Conservation (phyloP, 2,329 filamentous ascomycete genomes). For the Drechmeria coniospora region DNA sequence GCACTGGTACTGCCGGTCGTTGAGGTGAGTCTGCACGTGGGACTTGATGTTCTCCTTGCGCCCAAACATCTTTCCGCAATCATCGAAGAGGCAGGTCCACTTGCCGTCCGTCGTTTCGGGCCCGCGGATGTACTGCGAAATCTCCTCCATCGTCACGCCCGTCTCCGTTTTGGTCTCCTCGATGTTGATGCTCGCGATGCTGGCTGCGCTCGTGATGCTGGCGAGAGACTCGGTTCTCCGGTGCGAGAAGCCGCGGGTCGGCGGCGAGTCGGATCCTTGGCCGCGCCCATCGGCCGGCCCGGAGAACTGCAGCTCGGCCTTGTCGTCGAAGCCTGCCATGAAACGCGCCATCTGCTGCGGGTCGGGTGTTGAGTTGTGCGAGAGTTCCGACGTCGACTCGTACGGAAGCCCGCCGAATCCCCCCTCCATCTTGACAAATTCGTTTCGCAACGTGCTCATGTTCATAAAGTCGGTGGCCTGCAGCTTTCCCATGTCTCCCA, state of each 20-base stretch:
- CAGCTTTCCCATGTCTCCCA: conserved; percentile 36
- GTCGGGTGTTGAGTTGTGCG: conserved; percentile 37
- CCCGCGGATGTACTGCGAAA: conserved; percentile 56
- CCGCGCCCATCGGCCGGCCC: conserved; percentile 7
- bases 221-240: conserved; percentile 45
- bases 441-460: conserved; percentile 30
- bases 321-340: conserved; percentile 26
- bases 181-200: conserved; percentile 46
- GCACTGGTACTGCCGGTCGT: conserved; percentile 89
- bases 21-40: conserved; percentile 93
- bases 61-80: conserved; percentile 83
- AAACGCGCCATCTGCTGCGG: conserved; percentile 30
- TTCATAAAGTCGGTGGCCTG: conserved; percentile 41
- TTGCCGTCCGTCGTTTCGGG: conserved; percentile 61
- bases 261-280: conserved; percentile 6
- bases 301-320: conserved; percentile 20
- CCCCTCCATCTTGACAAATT: conserved; percentile 25
- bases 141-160: conserved; percentile 76
- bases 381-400: conserved; percentile 25
- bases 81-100: conserved; percentile 62
- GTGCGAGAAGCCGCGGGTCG: conserved; percentile 21
- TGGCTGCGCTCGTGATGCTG: conserved; percentile 41
- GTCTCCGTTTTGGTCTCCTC: conserved; percentile 58
- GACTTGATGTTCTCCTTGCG: conserved; percentile 98
- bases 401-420: conserved; percentile 18